Evolutionary conservation across 805 yeast genomes (phyloP), one percentile per base, ranked within the genome.

Genomic region (Lipomyces sp.): DNA sequence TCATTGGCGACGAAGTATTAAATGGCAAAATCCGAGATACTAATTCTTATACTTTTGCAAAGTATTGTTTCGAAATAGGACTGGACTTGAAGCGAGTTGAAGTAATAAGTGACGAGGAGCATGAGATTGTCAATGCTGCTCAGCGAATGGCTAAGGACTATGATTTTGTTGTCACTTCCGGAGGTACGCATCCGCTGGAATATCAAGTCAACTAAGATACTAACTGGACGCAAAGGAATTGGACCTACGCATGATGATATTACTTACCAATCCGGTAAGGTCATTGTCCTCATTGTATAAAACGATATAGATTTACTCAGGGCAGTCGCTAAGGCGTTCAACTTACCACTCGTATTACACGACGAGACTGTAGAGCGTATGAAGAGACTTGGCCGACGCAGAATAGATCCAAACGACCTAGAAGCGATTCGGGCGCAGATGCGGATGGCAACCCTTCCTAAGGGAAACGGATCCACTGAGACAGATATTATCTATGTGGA

Each of bases 191-290:
- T 11, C n/a, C 1, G 30, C n/a, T 15, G 33, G 8, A 13, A 50
- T 37, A 24, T 33, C 13, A 10, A 24, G 18, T 10, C 18, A 15
- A 13, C 33, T 50, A 51, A n/a, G 37, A 13, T 35, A 29, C 59
- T 53, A 42, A 60, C 64, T 86, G 0, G n/a, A 39, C 32, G 32
- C 30, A 8, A 32, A 62, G 65, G 69, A 6, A 90, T 92, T 65
- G 97, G 97, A 0, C 90, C 96, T 3, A 92, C 97, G 0, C 96
- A 91, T 72, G 97, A 92, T 75, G 97, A 92, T 75, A 88, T 92
- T 67, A 91, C 97, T 0, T 92, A 92, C 76, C 86, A 85, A 61
- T 81, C 90, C 48, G 72, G 65, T 63, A 42, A 32, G 61, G 8
- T 13, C 32, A 13, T 8, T n/a, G 35, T 32, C 15, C 29, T n/a